Conservation (phyloP, 176 grass and related monocot genomes). For the Otatea glauca region DNA sequence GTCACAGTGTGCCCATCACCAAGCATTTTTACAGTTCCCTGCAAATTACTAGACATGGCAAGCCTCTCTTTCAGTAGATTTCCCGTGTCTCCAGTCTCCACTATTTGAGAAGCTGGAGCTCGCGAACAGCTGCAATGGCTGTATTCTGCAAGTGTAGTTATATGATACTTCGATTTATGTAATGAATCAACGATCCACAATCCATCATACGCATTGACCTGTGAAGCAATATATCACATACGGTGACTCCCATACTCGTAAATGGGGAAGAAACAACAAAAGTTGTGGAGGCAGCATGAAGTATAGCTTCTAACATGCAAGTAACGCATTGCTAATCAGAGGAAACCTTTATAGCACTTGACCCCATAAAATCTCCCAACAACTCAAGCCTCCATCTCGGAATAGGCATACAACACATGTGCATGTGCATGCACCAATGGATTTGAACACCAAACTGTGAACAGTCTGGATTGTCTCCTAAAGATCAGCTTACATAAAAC, state of each 20-base stretch:
- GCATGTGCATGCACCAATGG: neutral
- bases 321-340: conserved; percentile 15
- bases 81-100: conserved; percentile 39
- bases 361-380: neutral
- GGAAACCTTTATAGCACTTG: neutral
- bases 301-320: neutral
- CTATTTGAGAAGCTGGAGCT: conserved; percentile 37
- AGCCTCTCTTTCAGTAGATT: conserved; percentile 47
- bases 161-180: conserved; percentile 84
- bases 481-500: conserved; percentile 17
- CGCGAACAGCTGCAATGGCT: conserved; percentile 41
- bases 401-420: neutral
- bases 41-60: conserved; percentile 36
- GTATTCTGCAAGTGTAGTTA: conserved; percentile 53
- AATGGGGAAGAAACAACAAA: conserved; percentile 26
- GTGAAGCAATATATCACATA: conserved; percentile 46
- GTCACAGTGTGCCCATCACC: conserved; percentile 82
- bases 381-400: neutral
- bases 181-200: conserved; percentile 72
- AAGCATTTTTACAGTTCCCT: conserved; percentile 59
- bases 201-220: conserved; percentile 90
- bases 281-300: neutral
- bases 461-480: neutral
- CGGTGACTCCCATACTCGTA: conserved; percentile 8
- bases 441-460: neutral